phyloP scores from a whole-genome alignment of 1,139 yeast genomes.

The Geotrichum citri-aurantii region DNA sequence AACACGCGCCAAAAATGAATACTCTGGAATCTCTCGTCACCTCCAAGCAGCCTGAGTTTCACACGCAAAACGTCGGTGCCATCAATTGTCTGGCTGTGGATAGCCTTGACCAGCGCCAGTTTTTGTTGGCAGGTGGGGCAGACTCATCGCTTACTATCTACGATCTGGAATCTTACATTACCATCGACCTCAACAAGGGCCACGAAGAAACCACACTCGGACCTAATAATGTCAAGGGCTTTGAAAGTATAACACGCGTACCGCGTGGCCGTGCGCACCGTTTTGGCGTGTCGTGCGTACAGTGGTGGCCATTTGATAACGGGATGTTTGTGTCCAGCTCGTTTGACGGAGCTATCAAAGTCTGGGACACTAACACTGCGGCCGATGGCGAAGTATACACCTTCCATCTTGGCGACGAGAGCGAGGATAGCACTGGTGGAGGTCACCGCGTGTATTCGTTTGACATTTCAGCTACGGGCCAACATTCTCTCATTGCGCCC shows the following conservation, averaged over 20 bases:
- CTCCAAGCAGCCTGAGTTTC: conserved; percentile 18
- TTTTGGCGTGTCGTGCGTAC: conserved; percentile 66
- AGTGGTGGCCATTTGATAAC: conserved; percentile 88
- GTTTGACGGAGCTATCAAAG: conserved; percentile 67
- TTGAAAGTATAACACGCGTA: conserved; percentile 27
- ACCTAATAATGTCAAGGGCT: conserved; percentile 7
- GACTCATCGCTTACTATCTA: conserved; percentile 53
- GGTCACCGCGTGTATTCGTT: conserved; percentile 36
- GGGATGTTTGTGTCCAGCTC: conserved; percentile 84
- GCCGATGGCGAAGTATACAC: conserved; percentile 51
- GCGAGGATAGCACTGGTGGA: neutral
- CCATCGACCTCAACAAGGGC: conserved; percentile 5
- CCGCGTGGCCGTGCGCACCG: conserved; percentile 55
- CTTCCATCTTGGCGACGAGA: conserved; percentile 43
- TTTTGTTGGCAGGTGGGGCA: conserved; percentile 65
- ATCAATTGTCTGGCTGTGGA: conserved; percentile 69
- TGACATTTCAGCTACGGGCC: conserved; percentile 38
- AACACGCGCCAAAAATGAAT: neutral
- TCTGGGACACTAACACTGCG: conserved; percentile 74
- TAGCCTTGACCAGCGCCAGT: conserved; percentile 40
- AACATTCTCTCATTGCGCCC: conserved; percentile 56
- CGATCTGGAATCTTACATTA: conserved; percentile 12
- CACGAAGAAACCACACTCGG: conserved; percentile 2
- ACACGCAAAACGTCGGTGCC: conserved; percentile 36
- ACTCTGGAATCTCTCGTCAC: conserved; percentile 10